These are phyloP conservation scores for Sugiyamaella lignohabitans DNA, from an alignment of 805 yeast species.

Conservation along the genomic window DNA sequence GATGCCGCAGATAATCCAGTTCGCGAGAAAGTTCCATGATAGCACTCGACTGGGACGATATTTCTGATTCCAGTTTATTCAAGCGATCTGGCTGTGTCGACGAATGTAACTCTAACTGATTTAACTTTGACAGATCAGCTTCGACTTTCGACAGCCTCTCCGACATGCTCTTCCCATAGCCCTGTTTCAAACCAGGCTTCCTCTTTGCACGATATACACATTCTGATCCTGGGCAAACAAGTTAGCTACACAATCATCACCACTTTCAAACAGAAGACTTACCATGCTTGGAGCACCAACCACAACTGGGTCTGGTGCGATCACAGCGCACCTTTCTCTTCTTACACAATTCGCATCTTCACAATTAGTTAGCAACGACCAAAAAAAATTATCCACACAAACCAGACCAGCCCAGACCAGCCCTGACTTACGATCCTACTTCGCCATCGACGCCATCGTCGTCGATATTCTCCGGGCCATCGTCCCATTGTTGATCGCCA, in stretches of 20 bases:
- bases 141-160: constrained; percentile 4
- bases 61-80: background rate
- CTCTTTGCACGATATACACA: constrained; percentile 22
- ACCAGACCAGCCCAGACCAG: no score
- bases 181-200: constrained; percentile 25
- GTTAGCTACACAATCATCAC: background rate
- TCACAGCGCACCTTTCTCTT: constrained; percentile 8
- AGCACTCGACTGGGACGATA: background rate
- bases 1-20: no score
- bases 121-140: background rate
- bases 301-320: constrained; percentile 2
- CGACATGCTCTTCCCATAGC: constrained; percentile 22
- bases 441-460: background rate
- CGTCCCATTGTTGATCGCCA: background rate
- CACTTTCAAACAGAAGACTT: background rate
- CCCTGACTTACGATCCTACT: constrained; percentile 1
- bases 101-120: no score
- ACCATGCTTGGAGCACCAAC: constrained; percentile 2
- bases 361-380: no score
- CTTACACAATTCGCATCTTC: constrained; percentile 6
- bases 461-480: no score
- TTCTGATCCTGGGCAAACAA: constrained; percentile 11
- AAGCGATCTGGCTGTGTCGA: background rate
- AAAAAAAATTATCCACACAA: no score
- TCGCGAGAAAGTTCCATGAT: background rate